phyloP scores from a whole-genome alignment of 495 filamentous ascomycete species.

The Xanthoparmelia taractica region DNA sequence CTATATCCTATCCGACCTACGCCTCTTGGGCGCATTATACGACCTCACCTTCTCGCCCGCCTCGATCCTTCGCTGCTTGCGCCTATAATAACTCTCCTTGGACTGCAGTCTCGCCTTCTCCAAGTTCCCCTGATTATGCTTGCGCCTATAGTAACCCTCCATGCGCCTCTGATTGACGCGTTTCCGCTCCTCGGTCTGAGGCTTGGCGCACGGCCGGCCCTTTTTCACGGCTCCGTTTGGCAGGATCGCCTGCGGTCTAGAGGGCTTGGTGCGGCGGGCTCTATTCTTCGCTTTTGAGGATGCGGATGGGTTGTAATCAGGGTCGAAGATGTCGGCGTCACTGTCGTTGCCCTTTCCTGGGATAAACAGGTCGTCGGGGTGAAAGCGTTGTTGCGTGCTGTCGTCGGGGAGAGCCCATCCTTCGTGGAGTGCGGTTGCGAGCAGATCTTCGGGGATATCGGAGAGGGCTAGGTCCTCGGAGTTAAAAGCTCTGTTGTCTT shows the following conservation, averaged over 20 bases:
- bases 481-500: not conserved
- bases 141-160: conserved; percentile 1
- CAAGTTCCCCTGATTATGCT: not conserved
- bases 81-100: not conserved
- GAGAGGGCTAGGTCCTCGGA: not conserved
- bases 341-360: not conserved
- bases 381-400: not conserved
- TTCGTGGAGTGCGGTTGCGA: not conserved
- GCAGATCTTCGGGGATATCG: not conserved
- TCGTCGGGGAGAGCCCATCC: not conserved
- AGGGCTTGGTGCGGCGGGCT: not conserved
- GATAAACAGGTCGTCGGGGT: not conserved
- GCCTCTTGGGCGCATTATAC: not conserved
- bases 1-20: not conserved
- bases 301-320: not conserved
- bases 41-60: conserved; percentile 3
- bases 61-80: not conserved
- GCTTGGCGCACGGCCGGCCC: not conserved
- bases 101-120: conserved; percentile 1
- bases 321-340: not conserved
- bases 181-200: not conserved
- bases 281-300: not conserved
- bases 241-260: not conserved
- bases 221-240: not conserved
- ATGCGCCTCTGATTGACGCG: conserved; percentile 2